Base-by-base conservation (phyloP, 2,329 filamentous ascomycete species). In the Alternaria longipes region DNA sequence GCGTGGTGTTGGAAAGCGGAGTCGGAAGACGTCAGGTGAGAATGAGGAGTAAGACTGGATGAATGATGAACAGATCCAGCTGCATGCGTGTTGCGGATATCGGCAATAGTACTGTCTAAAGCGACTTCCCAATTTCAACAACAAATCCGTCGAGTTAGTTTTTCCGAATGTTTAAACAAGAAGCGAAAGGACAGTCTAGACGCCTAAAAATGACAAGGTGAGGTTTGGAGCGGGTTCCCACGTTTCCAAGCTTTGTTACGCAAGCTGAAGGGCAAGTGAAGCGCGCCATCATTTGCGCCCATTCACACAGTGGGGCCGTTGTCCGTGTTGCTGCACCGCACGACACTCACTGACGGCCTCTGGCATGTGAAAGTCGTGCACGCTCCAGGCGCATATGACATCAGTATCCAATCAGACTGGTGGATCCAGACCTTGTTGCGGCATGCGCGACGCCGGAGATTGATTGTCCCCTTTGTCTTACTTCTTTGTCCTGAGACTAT, bases 361-460 rank as follows among this genome's bases (percentile, higher is more conserved):
- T 56, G 40, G 30, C 63, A 66, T 66, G 63, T 66, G 63, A 66
- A 66, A 66, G 52, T 52, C 18, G 52, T 36, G 18, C 62, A 59
- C 62, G 62, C 51, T 36, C 51, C 57, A 50, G 3, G 42, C 38
- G 45, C 22, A 32, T 46, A 64, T 63, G 62, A 64, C 59, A 62
- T 65, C 62, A 60, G 62, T 44, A 60, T 20, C 56, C 41, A 46
- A 42, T 38, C 62, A 46, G 6, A 52, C 26, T 20, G 49, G 44
- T 58, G 42, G 30, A 38, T 41, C 42, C 26, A 49, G 51, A 55
- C 56, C 49, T 50, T 32, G 46, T 26, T 50, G 46, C 46, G 46
- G 46, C 46, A 50, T 36, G 46, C 46, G 46, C 40, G 52, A 32
- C 41, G 46, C 46, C 46, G 46, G 46, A 50, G 20, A 50, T 50